Conservation (phyloP, 2,329 filamentous ascomycete species). For the Akanthomyces dipterigenus region DNA sequence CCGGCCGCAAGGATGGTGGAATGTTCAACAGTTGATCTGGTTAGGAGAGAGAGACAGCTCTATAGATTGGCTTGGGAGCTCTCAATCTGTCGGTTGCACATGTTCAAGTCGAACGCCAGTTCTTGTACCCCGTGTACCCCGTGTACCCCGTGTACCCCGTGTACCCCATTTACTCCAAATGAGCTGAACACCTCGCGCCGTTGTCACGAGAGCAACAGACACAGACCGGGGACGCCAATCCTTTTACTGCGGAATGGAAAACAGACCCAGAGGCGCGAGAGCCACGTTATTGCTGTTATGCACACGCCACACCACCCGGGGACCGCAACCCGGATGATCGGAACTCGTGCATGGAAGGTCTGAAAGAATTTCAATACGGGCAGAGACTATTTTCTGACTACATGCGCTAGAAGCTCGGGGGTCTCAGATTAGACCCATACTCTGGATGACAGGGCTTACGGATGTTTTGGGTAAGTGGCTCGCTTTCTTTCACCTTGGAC, state of each 20-base stretch:
- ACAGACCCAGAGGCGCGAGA: not conserved
- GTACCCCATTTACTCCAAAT: not conserved
- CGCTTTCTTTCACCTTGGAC: not conserved
- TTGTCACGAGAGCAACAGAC: not conserved
- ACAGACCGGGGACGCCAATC: not conserved
- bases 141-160: no score
- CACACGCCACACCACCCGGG: not conserved
- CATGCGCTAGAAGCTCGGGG: not conserved
- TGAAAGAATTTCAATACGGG: not conserved
- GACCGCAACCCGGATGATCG: not conserved
- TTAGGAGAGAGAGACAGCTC: not conserved
- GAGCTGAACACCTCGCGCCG: not conserved
- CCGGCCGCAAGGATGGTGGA: not conserved
- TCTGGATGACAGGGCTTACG: not conserved
- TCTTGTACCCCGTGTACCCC: no score
- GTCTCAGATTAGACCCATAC: not conserved
- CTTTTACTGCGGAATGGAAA: not conserved
- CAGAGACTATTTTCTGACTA: constrained; percentile 8
- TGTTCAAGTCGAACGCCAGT: no score
- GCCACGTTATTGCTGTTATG: not conserved
- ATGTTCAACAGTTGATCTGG: not conserved
- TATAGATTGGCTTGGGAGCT: not conserved
- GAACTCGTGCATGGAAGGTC: not conserved
- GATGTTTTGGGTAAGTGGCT: not conserved
- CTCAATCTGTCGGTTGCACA: no score